phyloP scores from a whole-genome alignment of 2,329 filamentous ascomycete genomes.

The Fusarium concolor region DNA sequence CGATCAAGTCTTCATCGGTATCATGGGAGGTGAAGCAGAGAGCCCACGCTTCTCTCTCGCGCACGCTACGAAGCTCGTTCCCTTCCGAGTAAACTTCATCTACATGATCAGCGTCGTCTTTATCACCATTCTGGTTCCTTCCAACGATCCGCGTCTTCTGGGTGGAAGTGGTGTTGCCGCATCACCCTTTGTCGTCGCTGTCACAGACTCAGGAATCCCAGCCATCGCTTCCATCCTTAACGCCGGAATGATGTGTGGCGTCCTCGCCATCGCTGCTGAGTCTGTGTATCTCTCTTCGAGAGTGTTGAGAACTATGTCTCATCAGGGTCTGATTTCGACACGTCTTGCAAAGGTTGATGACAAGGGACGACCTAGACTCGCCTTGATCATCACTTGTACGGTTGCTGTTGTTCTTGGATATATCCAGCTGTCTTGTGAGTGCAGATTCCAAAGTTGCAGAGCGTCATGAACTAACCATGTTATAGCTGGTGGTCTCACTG shows the following conservation, averaged over 20 bases:
- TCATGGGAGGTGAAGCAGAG: conserved; percentile 39
- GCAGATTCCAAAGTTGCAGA: rapidly evolving
- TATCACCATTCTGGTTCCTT: conserved; percentile 33
- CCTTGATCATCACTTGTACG: conserved; percentile 16
- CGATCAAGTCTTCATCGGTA: conserved; percentile 40
- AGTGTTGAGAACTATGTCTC: conserved; percentile 31
- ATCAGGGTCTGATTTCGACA: conserved; percentile 18
- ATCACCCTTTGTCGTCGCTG: conserved; percentile 36
- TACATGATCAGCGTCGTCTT: conserved; percentile 38
- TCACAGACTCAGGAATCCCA: conserved; percentile 26
- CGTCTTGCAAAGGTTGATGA: conserved; percentile 18
- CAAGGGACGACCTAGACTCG: conserved; percentile 19
- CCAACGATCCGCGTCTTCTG: conserved; percentile 27
- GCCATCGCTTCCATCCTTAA: conserved; percentile 35
- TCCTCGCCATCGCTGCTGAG: conserved; percentile 32
- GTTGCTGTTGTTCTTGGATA: conserved; percentile 21
- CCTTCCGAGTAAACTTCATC: conserved; percentile 37
- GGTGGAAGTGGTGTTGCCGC: conserved; percentile 27
- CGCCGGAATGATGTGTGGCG: conserved; percentile 36
- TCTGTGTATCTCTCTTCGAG: conserved; percentile 31
- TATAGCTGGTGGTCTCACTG: conserved; percentile 14
- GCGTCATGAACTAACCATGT: not conserved
- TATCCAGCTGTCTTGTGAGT: conserved; percentile 22
- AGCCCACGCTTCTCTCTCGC: conserved; percentile 34
- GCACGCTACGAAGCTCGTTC: conserved; percentile 36